Evolutionary conservation across 345 rosid genomes (phyloP), one percentile per base, ranked within the genome.

Genomic region (Populus alba): DNA sequence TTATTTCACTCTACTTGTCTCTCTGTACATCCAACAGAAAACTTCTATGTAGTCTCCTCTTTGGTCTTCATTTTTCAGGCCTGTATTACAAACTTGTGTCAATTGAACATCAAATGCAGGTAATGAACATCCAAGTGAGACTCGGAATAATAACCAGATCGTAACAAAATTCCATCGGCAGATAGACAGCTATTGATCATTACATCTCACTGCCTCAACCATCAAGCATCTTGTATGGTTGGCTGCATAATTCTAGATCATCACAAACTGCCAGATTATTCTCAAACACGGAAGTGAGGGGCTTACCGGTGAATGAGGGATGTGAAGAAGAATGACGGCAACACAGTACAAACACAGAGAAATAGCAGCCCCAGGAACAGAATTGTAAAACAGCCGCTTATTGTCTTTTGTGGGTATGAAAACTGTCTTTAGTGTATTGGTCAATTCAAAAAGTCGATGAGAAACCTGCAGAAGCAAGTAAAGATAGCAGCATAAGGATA

Each of bases 371-470:
- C 92, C 99, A 1, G 95, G 94, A 37, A 87, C 18, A 62, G 85
- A 80, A 87, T 96, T 92, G 81, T 79, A 78, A 41, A 94, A 82
- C 70, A 96, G 90, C 66, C 88, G 86, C 57, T 77, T 82, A 76
- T 90, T 87, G 77, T 96, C 97, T 81, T 89, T 96, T 66, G 91
- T 84, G 29, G 98, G 99, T 73, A 96, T 77, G 37, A 96, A 92
- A 70, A 82, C 91, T 0, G 86, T 57, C 88, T 96, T 96, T 43
- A 96, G 86, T 2, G 89, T 82, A 78, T 92, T 92, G 69, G 99
- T 92, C 71, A 96, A 81, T 79, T 91, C 89, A 77, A 96, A 96
- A 12, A 96, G 85, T 81, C 97, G 90, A 81, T 83, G 89, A 73
- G 97, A 96, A 76, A 96, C 83, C 98, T 94, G 85, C 49, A 79